phyloP scores from a whole-genome alignment of 352 stramenopile genomes.

The Pythium periplocum region DNA sequence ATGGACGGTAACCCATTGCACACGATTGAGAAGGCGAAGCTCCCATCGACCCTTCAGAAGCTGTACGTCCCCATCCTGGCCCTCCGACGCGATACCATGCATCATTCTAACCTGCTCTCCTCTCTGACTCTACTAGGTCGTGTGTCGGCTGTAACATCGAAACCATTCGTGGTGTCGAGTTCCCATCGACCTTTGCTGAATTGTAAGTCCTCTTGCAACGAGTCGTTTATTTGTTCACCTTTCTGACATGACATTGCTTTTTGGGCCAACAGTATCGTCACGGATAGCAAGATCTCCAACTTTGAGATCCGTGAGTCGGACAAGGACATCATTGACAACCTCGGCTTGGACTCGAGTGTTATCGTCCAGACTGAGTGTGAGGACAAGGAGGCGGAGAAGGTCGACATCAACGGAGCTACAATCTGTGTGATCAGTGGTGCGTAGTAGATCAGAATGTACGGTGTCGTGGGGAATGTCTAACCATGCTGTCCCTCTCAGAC shows the following conservation, averaged over 20 bases:
- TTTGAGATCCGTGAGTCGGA: conserved; percentile 11
- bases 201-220: conserved; percentile 4
- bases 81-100: neutral
- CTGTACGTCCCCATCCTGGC: neutral
- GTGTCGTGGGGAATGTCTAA: neutral
- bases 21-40: neutral
- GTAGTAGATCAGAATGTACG: neutral
- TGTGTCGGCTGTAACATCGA: conserved; percentile 5
- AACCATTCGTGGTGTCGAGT: conserved; percentile 13
- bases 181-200: conserved; percentile 6
- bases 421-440: conserved; percentile 2
- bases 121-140: neutral
- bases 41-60: conserved; percentile 5
- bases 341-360: neutral
- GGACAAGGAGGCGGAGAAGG: neutral
- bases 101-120: neutral
- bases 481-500: neutral
- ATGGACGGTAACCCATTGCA: conserved; percentile 2
- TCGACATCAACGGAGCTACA: neutral
- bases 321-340: conserved; percentile 1
- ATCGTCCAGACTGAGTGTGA: neutral
- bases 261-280: neutral
- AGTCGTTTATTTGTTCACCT: neutral
- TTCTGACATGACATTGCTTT: too few species aligned
- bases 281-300: neutral